phyloP scores from a whole-genome alignment of 768 basidiomycete genomes.

The Astraeus odoratus region DNA sequence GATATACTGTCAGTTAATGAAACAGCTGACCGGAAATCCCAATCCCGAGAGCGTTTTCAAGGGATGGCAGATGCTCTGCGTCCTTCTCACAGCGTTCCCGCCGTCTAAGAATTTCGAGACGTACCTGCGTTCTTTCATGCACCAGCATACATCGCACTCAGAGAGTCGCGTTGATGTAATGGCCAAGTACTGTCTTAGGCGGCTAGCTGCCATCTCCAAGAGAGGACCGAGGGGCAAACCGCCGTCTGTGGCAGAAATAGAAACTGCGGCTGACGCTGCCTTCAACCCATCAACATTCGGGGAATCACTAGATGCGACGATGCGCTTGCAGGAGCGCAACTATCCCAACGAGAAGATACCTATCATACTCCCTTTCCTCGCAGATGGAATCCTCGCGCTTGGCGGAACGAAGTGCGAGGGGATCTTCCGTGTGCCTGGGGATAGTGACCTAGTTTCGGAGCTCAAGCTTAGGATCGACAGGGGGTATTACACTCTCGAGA shows the following conservation, averaged over 20 bases:
- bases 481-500: conserved; percentile 86
- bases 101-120: conserved; percentile 91
- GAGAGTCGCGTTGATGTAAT: conserved; percentile 83
- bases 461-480: conserved; percentile 86
- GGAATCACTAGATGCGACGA: conserved; percentile 79
- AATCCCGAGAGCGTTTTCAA: conserved; percentile 80
- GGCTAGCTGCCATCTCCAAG: conserved; percentile 64
- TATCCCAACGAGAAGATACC: conserved; percentile 84
- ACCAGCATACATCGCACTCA: conserved; percentile 54
- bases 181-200: conserved; percentile 85
- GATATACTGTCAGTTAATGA: conserved; percentile 89
- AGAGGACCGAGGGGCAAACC: conserved; percentile 86
- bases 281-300: conserved; percentile 95
- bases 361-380: conserved; percentile 89
- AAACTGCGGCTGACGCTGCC: conserved; percentile 90
- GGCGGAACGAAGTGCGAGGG: conserved; percentile 84
- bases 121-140: conserved; percentile 75
- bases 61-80: conserved; percentile 91
- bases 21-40: conserved; percentile 81
- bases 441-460: conserved; percentile 80
- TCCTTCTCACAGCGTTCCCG: conserved; percentile 85
- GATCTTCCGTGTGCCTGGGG: conserved; percentile 90
- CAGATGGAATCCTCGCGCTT: conserved; percentile 84
- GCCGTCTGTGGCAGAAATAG: conserved; percentile 78
- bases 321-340: conserved; percentile 76